These are phyloP conservation scores for Wickerhamiella sorbophila DNA, from an alignment of 805 yeast species.

Conservation along the genomic window DNA sequence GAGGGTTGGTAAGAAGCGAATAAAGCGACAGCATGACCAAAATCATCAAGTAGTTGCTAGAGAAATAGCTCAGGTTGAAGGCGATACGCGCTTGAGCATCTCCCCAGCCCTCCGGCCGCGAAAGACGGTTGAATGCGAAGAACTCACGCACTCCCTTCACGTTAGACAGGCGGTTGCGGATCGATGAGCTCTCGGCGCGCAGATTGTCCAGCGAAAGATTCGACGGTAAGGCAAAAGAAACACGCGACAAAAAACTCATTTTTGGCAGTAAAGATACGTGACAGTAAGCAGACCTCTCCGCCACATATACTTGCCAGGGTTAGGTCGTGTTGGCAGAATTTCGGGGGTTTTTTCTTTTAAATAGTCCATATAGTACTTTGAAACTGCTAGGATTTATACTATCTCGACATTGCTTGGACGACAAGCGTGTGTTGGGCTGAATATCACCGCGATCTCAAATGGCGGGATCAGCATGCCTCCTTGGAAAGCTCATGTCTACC, in stretches of 20 bases:
- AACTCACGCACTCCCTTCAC: slow-evolving; percentile 87
- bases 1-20: slow-evolving; percentile 72
- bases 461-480: too few relatives aligned
- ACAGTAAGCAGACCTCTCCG: not conserved
- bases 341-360: too few relatives aligned
- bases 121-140: slow-evolving; percentile 75
- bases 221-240: slow-evolving; percentile 4
- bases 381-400: too few relatives aligned
- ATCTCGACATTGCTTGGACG: too few relatives aligned
- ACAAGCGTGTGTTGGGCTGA: too few relatives aligned
- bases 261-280: not conserved
- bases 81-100: slow-evolving; percentile 82
- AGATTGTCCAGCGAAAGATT: slow-evolving; percentile 9
- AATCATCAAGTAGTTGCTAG: slow-evolving; percentile 70
- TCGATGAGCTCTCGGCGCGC: slow-evolving; percentile 10
- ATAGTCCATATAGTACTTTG: too few relatives aligned
- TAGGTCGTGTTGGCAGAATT: too few relatives aligned
- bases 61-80: slow-evolving; percentile 74
- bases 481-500: too few relatives aligned
- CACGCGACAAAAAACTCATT: not conserved
- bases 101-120: slow-evolving; percentile 79
- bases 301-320: too few relatives aligned
- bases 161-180: slow-evolving; percentile 54
- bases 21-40: slow-evolving; percentile 62
- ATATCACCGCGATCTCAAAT: too few relatives aligned